Percentiles rank a stretch among this genome's conserved stretches.
phyloP scores from a whole-genome alignment of 305 asterid species.

The Solanum hybrid region DNA sequence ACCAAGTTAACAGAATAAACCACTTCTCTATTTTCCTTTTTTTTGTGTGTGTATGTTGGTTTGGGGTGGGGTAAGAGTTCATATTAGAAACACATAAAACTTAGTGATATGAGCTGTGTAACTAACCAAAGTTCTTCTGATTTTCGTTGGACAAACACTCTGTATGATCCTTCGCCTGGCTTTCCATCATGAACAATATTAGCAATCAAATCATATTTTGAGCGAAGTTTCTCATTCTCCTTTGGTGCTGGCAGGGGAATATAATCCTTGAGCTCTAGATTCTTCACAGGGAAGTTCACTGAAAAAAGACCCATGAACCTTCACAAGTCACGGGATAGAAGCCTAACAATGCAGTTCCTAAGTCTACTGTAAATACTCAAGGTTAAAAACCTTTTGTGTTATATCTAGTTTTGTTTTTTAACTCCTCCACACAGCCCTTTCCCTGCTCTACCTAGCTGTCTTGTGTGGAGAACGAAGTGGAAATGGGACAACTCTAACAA shows the following conservation, averaged over 20 bases:
- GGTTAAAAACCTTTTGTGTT: background rate
- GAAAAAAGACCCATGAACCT: constrained; percentile 4
- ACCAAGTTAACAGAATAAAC: background rate
- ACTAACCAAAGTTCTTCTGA: constrained; percentile 85
- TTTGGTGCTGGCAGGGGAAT: constrained; percentile 75
- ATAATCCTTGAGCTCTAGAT: constrained; percentile 86
- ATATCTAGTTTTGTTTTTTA: background rate
- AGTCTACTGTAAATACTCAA: background rate
- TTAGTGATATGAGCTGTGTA: background rate
- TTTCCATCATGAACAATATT: constrained; percentile 92
- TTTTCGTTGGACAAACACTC: constrained; percentile 92
- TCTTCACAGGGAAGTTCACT: constrained; percentile 98
- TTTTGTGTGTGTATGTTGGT: no score
- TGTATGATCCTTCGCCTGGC: constrained; percentile 95
- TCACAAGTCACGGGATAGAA: background rate
- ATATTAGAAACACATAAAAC: background rate
- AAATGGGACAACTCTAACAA: background rate
- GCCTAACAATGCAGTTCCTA: background rate
- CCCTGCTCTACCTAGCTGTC: constrained; percentile 2
- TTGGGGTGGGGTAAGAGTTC: background rate
- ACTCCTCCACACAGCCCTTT: background rate
- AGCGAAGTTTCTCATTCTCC: constrained; percentile 48
- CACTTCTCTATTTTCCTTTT: background rate
- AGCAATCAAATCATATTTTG: constrained; percentile 81
- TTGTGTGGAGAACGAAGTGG: background rate